Percentiles rank a stretch among this genome's conserved stretches.
Evolutionary conservation across 352 stramenopile genomes (phyloP).

Genomic region (Nothophytophthora sp.): DNA sequence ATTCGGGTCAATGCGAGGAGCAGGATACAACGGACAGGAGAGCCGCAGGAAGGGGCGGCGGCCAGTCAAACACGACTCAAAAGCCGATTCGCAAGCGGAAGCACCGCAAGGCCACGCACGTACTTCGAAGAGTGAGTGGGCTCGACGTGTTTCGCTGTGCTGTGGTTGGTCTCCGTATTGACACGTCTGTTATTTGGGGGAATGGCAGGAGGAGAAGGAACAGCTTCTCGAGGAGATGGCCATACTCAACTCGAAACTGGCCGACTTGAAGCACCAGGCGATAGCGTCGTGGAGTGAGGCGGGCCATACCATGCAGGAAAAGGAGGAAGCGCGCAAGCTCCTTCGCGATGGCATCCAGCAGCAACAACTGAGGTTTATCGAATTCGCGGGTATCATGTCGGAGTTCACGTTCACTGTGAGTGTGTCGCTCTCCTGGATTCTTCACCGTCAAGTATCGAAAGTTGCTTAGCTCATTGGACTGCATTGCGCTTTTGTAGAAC

Average conservation of each 20-base stretch:
- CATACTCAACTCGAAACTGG: conserved; percentile 22
- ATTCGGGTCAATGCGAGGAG: not conserved
- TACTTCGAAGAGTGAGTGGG: conserved; percentile 17
- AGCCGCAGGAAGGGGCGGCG: not conserved
- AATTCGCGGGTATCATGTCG: conserved; percentile 31
- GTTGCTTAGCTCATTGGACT: not conserved
- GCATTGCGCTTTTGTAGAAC: conserved; percentile 6
- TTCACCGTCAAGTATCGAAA: not conserved
- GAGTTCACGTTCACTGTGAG: conserved; percentile 25
- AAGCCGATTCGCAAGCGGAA: conserved; percentile 12
- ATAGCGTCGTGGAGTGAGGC: conserved; percentile 12
- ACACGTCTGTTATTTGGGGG: not conserved
- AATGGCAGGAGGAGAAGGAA: conserved; percentile 40
- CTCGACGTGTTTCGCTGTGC: not conserved
- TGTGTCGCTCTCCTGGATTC: conserved; percentile 1
- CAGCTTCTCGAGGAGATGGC: conserved; percentile 25
- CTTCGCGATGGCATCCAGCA: conserved; percentile 26
- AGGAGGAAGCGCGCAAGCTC: conserved; percentile 13
- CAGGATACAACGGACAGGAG: not conserved
- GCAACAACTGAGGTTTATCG: conserved; percentile 28
- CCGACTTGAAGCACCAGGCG: conserved; percentile 24
- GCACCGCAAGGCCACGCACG: conserved; percentile 26
- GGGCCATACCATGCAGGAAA: conserved; percentile 9
- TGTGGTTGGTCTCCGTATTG: not conserved
- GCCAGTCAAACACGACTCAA: too few species aligned